Evolutionary conservation across 306 rosid species (phyloP).

Genomic region (Vigna reflexopilosa): DNA sequence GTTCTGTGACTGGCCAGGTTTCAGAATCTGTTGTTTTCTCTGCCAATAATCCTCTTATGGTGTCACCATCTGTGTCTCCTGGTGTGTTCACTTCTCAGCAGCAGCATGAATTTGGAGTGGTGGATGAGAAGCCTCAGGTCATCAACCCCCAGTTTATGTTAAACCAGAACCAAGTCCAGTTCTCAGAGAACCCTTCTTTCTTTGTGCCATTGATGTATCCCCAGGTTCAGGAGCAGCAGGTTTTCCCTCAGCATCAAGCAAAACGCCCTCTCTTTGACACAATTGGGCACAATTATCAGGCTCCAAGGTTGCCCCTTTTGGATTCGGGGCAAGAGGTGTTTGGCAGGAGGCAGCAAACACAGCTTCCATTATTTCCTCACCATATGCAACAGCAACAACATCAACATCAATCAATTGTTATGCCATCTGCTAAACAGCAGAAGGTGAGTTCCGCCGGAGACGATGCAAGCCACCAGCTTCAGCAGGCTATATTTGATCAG

Average conservation of each 20-base stretch:
- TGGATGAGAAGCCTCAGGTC: slow-evolving; percentile 81
- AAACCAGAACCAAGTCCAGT: slow-evolving; percentile 72
- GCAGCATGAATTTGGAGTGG: slow-evolving; percentile 53
- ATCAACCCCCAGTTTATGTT: slow-evolving; percentile 66
- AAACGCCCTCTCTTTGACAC: slow-evolving; percentile 65
- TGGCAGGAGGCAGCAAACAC: slow-evolving; percentile 57
- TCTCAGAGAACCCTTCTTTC: slow-evolving; percentile 65
- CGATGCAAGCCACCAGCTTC: slow-evolving; percentile 72
- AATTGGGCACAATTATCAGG: slow-evolving; percentile 55
- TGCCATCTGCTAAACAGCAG: slow-evolving; percentile 56
- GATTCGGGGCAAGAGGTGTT: slow-evolving; percentile 65
- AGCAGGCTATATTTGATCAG: slow-evolving; percentile 79
- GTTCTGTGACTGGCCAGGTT: slow-evolving; percentile 19
- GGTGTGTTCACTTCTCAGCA: slow-evolving; percentile 58
- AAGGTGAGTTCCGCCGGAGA: slow-evolving; percentile 59
- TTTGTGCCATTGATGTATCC: slow-evolving; percentile 75
- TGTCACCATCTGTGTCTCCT: slow-evolving; percentile 48
- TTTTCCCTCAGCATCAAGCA: slow-evolving; percentile 60
- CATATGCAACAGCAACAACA: slow-evolving; percentile 63
- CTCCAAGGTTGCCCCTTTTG: slow-evolving; percentile 52
- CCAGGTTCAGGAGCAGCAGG: slow-evolving; percentile 70
- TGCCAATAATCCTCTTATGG: slow-evolving; percentile 49
- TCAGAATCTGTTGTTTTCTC: slow-evolving; percentile 52
- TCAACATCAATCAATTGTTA: slow-evolving; percentile 62
- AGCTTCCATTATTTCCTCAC: slow-evolving; percentile 73